These are phyloP conservation scores for Lignosus rhinocerotis DNA, from an alignment of 1,284 basidiomycete genomes.

Conservation along the genomic window DNA sequence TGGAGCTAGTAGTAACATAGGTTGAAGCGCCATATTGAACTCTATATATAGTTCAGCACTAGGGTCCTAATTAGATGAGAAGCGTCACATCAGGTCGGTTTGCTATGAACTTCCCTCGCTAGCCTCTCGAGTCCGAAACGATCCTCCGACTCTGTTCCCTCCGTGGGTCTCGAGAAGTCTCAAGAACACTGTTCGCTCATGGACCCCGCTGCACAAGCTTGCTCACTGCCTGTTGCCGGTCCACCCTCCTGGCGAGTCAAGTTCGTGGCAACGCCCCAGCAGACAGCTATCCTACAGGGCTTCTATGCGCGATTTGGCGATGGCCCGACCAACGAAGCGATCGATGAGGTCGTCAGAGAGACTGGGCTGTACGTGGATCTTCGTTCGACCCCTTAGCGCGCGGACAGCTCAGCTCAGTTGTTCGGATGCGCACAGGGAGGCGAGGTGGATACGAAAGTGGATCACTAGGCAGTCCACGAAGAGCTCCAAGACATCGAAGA, in stretches of 20 bases:
- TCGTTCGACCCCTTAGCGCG: neutral
- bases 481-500: neutral
- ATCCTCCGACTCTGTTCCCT: too few species aligned
- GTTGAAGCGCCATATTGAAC: too few species aligned
- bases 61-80: too few species aligned
- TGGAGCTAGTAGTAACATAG: too few species aligned
- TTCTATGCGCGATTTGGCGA: conserved; percentile 16
- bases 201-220: neutral
- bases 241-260: neutral
- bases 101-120: too few species aligned
- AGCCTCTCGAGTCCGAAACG: too few species aligned
- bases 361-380: conserved; percentile 25
- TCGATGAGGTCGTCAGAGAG: conserved; percentile 16
- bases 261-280: conserved; percentile 20
- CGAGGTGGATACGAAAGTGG: conserved; percentile 29
- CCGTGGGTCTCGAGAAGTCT: too few species aligned
- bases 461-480: conserved; percentile 16
- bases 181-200: neutral
- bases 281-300: conserved; percentile 16
- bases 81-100: too few species aligned
- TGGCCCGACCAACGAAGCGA: conserved; percentile 18
- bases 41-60: too few species aligned
- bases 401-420: neutral
- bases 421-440: conserved; percentile 9
- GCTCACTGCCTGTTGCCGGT: neutral